Base-by-base conservation (phyloP, 768 basidiomycete genomes). In the Trametopsis cervina region DNA sequence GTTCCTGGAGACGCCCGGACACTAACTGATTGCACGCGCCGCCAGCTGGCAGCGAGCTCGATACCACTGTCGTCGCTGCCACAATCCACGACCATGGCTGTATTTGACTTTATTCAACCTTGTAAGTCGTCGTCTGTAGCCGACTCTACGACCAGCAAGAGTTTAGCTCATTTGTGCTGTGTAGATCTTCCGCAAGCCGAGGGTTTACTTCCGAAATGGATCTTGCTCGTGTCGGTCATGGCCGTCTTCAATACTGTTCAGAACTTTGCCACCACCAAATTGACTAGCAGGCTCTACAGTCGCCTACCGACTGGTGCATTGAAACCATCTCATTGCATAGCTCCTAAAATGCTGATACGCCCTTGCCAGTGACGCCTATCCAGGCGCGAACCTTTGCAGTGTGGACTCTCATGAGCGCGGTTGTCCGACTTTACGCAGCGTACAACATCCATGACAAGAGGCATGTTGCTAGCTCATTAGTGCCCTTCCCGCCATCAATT, bases 381-480 rank as follows among this genome's bases (percentile, higher is more conserved):
- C 89, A 94, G 55, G 86, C 89, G 29, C 78, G 95, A 40, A 89
- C 92, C 4, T 96, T 96, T 62, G 94, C 78, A 1, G 75, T 80
- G 1, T 99, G 95, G 95, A 97, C 94, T 0, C 64, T 95, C 43
- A 83, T 86, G 4, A 80, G 90, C 6, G 89, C 88, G 20, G 69
- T 86, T 40, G 81, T 98, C 42, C 82, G 95, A 27, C 69, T 74
- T 41, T 93, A 93, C 57, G 89, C 91, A 10, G 92, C 95, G 4
- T 97, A 93, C 67, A 74, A 97, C 62, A 87, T 97, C 55, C 70
- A 82, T 49, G 73, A 81, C 60, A 89, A 89, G 68, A 70, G 75
- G 95, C 94, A 61, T 54, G 83, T 70, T 22, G 17, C 27, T 17
- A 42, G 25, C 21, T 4, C 36, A 44, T 27, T 45, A 33, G 18